Evolutionary conservation across 75 land plant species (phyloP), one percentile per base, ranked within the genome.

Genomic region (Selaginella moellendorffii): DNA sequence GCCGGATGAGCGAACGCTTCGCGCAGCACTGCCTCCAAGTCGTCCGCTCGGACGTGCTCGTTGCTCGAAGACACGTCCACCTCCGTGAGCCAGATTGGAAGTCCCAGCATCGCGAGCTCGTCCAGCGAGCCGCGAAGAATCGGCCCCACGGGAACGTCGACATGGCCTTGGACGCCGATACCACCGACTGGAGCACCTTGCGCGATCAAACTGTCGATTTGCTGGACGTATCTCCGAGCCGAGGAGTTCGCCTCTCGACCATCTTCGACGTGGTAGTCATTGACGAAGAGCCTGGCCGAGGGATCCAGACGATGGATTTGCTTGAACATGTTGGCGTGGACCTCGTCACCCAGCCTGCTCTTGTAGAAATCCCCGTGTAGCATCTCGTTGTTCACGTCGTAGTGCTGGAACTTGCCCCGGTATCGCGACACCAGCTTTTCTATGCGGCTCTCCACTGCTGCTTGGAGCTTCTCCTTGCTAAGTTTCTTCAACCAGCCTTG

Each of bases 381-480:
- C 96, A 93, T 93, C 74, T 93, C 98, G 64, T 93, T 93, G 74
- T 93, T 88, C 26, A 93, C 98, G 63, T 93, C 98, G 62, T 83
- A 93, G 65, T 93, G 98, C 54, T 51, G 78, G 76, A 93, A 93
- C 69, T 78, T 85, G 5, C 96, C 98, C 63, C 77, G 79, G 69
- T 89, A 93, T 21, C 90, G 79, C n/a, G 82, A 65, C 28, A 93
- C 77, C 27, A 88, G 81, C 18, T 74, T 72, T 21, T 66, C 67
- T 0, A 83, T 70, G 24, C 85, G 95, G 63, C 71, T 78, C 54
- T 93, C 83, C 26, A 93, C 84, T 54, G 87, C 90, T 54, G 73
- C 63, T 67, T 27, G 65, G 24, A 93, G 73, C 28, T 85, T 83
- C 62, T 26, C 54, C 24, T 72, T 61, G 69, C 62, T 78, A 22